Evolutionary conservation across 495 filamentous ascomycete genomes (phyloP).

Genomic region (Chaetomium fimeti): DNA sequence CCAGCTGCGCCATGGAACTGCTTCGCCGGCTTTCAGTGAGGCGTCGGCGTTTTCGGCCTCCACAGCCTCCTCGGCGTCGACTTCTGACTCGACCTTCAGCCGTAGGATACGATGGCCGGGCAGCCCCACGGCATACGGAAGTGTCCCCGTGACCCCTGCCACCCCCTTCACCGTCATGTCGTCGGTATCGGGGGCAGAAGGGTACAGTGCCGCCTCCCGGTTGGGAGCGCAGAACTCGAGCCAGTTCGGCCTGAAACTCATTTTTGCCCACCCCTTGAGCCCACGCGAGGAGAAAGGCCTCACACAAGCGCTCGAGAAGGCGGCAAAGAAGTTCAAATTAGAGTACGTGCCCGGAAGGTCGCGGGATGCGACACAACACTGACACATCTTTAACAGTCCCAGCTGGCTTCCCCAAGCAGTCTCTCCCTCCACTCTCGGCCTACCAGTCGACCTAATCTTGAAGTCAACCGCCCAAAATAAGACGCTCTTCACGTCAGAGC

Average conservation of each 20-base stretch:
- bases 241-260: conserved; percentile 42
- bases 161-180: conserved; percentile 45
- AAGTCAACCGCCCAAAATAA: conserved; percentile 68
- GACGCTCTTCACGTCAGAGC: conserved; percentile 66
- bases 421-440: conserved; percentile 36
- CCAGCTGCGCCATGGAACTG: conserved; percentile 28
- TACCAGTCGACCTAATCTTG: conserved; percentile 56
- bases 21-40: conserved; percentile 37
- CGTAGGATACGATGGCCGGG: conserved; percentile 26
- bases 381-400: conserved; percentile 26
- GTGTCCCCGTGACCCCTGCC: conserved; percentile 45
- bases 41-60: conserved; percentile 27
- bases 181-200: conserved; percentile 30
- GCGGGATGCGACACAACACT: not conserved
- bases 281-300: conserved; percentile 42
- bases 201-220: conserved; percentile 16
- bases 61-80: conserved; percentile 25
- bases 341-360: conserved; percentile 29
- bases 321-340: conserved; percentile 46
- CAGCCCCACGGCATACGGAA: conserved; percentile 26
- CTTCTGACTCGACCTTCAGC: conserved; percentile 9
- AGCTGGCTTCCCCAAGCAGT: conserved; percentile 45
- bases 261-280: conserved; percentile 37
- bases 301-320: conserved; percentile 42
- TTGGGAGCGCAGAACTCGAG: conserved; percentile 28